These are phyloP conservation scores for Kalaharituber pfeilii DNA, from an alignment of 2,329 filamentous ascomycete genomes.

Conservation along the genomic window DNA sequence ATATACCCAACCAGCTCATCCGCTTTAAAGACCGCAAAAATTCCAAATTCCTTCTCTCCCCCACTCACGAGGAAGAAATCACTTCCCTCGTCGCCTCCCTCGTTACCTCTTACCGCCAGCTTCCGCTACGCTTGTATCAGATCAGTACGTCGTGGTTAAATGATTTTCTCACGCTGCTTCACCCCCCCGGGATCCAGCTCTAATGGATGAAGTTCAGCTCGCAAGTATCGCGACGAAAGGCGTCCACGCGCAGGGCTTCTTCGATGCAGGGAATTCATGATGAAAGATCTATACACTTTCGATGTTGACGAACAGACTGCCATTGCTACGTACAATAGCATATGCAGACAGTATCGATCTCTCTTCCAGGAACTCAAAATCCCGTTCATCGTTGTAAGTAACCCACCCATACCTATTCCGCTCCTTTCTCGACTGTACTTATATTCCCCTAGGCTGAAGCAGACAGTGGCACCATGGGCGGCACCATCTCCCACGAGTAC, in stretches of 20 bases:
- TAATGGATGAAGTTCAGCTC: slow-evolving; percentile 33
- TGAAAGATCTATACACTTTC: slow-evolving; percentile 98
- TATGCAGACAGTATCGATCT: slow-evolving; percentile 53
- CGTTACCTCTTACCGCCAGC: slow-evolving; percentile 64
- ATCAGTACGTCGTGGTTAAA: slow-evolving; percentile 44
- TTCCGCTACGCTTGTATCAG: slow-evolving; percentile 79
- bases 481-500: slow-evolving; percentile 84
- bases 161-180: no score
- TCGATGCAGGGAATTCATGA: slow-evolving; percentile 76
- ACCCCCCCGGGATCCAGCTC: slow-evolving; percentile 5
- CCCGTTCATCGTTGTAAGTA: slow-evolving; percentile 48
- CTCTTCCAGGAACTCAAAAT: slow-evolving; percentile 72
- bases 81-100: slow-evolving; percentile 58
- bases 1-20: slow-evolving; percentile 44
- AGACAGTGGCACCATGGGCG: slow-evolving; percentile 92
- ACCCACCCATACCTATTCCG: neutral
- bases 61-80: slow-evolving; percentile 95
- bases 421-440: neutral
- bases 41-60: slow-evolving; percentile 57
- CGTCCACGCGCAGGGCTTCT: slow-evolving; percentile 76
- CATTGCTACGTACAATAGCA: slow-evolving; percentile 59
- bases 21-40: slow-evolving; percentile 63
- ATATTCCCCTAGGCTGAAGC: slow-evolving; percentile 44
- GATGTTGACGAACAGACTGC: slow-evolving; percentile 52
- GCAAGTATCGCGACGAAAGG: slow-evolving; percentile 88